Conservation (phyloP, 2,329 filamentous ascomycete genomes). For the Sclerotinia trifoliorum region DNA sequence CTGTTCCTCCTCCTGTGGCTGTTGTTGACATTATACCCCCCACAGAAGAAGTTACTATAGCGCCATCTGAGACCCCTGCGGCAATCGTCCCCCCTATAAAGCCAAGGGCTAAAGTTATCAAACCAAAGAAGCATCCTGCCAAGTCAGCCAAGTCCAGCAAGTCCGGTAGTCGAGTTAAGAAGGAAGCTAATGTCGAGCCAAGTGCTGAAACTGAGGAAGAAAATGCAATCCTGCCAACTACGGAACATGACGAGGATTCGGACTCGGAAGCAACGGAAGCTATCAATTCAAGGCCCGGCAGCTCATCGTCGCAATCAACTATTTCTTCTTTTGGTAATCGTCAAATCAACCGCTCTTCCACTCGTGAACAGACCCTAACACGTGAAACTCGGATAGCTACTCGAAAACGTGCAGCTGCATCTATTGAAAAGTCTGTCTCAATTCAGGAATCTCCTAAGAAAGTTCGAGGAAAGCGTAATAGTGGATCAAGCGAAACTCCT, state of each 20-base stretch:
- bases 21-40: slow-evolving; percentile 12
- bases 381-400: slow-evolving; percentile 22
- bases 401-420: slow-evolving; percentile 8
- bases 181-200: slow-evolving; percentile 20
- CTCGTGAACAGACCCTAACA: slow-evolving; percentile 24
- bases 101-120: slow-evolving; percentile 22
- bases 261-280: slow-evolving; percentile 24
- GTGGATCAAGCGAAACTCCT: slow-evolving; percentile 18
- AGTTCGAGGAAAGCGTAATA: slow-evolving; percentile 24
- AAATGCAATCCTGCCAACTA: slow-evolving; percentile 33
- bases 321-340: slow-evolving; percentile 25
- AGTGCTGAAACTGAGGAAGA: slow-evolving; percentile 24
- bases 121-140: slow-evolving; percentile 25
- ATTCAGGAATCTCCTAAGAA: slow-evolving; percentile 15
- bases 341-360: slow-evolving; percentile 25
- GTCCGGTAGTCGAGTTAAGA: slow-evolving; percentile 26
- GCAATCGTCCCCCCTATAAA: slow-evolving; percentile 20
- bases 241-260: slow-evolving; percentile 32
- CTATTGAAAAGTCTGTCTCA: background rate
- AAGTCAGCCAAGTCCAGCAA: slow-evolving; percentile 25
- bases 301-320: slow-evolving; percentile 30
- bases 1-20: slow-evolving; percentile 14
- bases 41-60: slow-evolving; percentile 8
- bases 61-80: slow-evolving; percentile 1
- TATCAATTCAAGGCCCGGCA: slow-evolving; percentile 28